Evolutionary conservation across 2,329 filamentous ascomycete genomes (phyloP), one percentile per base, ranked within the genome.

Genomic region (Penicillium griseofulvum): DNA sequence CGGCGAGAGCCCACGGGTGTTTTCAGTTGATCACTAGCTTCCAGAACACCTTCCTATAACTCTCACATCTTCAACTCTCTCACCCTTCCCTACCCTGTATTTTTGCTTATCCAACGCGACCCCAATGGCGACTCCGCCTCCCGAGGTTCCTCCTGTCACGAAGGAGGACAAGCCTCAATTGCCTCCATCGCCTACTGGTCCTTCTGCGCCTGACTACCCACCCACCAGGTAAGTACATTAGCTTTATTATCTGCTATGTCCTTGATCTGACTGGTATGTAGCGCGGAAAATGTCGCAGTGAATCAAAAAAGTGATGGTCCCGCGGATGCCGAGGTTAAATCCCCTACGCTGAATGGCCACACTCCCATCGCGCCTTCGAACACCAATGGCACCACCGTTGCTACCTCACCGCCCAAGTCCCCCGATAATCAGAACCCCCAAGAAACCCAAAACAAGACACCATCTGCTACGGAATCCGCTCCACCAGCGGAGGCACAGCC

Each of bases 121-220:
- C 59, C 60, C 60, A 65, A 76, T 76, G 74, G 74, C 74, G 65
- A 76, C 74, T 49, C 74, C 74, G 67, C 74, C 74, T 64, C 73
- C 74, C 49, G 74, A 76, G 69, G 72, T 66, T 55, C 56, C 70
- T 63, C 62, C 70, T 54, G 54, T 67, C 36, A 51, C 71, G 36
- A 75, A 73, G 68, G 72, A 74, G 67, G 71, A 74, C 58, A 76
- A 74, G 67, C 70, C 71, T 64, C 71, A 74, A 64, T 63, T 73
- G 51, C 69, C 70, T 52, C 71, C 71, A 42, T 68, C 71, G 53
- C 67, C 71, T 24, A 72, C 68, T 57, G 71, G 68, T 47, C 60
- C 54, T 29, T 61, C 71, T n/a, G 63, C 68, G 28, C 57, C 61
- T 37, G 69, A 69, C 29, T 49, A 65, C 37, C 62, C 56, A 50